Percentiles rank a stretch among this genome's conserved stretches.
Evolutionary conservation across 169 alveolate species (phyloP).

Genomic region (Babesia sp.): DNA sequence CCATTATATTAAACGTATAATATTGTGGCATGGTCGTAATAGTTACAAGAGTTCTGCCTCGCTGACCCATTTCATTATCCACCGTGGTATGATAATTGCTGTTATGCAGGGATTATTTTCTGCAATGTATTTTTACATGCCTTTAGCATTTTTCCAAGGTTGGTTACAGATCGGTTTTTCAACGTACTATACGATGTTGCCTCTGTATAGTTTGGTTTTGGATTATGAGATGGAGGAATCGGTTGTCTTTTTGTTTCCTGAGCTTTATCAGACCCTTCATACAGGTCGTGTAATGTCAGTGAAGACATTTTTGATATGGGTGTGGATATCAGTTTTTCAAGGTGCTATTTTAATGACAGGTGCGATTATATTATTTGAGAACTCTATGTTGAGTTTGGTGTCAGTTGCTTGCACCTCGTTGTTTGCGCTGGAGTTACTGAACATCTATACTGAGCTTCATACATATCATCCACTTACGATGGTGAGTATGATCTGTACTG

Average conservation of each 20-base stretch:
- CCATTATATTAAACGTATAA: slow-evolving; percentile 85
- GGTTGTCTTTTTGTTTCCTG: slow-evolving; percentile 90
- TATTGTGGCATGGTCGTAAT: slow-evolving; percentile 97
- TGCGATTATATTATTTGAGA: slow-evolving; percentile 89
- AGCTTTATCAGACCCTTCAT: slow-evolving; percentile 89
- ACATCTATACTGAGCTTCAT: slow-evolving; percentile 91
- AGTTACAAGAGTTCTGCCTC: slow-evolving; percentile 92
- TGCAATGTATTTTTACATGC: slow-evolving; percentile 88
- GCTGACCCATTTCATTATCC: slow-evolving; percentile 93
- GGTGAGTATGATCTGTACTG: slow-evolving; percentile 78
- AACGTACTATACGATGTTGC: slow-evolving; percentile 94
- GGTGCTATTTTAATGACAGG: slow-evolving; percentile 95
- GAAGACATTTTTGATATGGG: slow-evolving; percentile 94
- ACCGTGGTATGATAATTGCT: slow-evolving; percentile 94
- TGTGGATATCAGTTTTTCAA: slow-evolving; percentile 91
- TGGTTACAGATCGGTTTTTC: slow-evolving; percentile 97
- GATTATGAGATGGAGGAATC: slow-evolving; percentile 89
- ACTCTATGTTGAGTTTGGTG: slow-evolving; percentile 88
- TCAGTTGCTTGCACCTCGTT: slow-evolving; percentile 95
- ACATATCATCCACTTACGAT: slow-evolving; percentile 85
- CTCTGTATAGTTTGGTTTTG: slow-evolving; percentile 92
- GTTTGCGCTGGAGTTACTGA: slow-evolving; percentile 91
- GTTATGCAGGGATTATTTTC: slow-evolving; percentile 90
- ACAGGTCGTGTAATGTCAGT: slow-evolving; percentile 91
- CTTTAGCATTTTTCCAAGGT: slow-evolving; percentile 96